phyloP scores from a whole-genome alignment of 2,329 filamentous ascomycete genomes.

The Aspergillus pseudonomiae region DNA sequence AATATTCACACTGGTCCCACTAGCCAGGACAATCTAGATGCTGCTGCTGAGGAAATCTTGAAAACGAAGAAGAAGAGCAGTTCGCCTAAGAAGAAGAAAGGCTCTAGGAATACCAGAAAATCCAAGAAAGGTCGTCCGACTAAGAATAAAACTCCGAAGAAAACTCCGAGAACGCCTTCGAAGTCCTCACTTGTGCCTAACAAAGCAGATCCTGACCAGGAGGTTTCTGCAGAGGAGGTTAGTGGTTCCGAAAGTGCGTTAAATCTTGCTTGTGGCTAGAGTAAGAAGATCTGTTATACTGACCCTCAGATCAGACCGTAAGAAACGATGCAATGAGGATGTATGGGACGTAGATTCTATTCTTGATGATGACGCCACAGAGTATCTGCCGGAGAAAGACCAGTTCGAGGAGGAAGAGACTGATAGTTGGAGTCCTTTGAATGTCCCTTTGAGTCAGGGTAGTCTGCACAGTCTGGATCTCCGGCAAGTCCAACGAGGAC shows the following conservation, averaged over 20 bases:
- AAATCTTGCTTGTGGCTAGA: no score
- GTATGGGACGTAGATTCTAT: neutral
- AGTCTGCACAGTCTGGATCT: neutral
- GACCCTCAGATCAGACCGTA: neutral
- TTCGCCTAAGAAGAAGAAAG: neutral
- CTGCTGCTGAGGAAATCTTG: neutral
- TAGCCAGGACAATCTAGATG: neutral
- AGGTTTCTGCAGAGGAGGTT: neutral
- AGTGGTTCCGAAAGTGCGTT: neutral
- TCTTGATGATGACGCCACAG: neutral
- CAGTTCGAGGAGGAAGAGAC: neutral
- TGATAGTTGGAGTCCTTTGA: neutral
- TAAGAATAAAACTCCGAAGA: neutral
- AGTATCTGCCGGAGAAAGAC: neutral
- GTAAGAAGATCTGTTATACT: neutral
- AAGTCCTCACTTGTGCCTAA: neutral
- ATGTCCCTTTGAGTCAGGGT: neutral
- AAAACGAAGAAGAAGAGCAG: neutral
- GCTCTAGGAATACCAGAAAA: neutral
- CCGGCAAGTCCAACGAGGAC: neutral
- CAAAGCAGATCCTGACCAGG: neutral
- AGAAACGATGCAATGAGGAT: neutral
- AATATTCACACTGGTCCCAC: slow-evolving; percentile 14
- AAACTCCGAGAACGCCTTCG: neutral
- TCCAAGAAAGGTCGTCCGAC: neutral